Evolutionary conservation across 192 early-diverging fungal species (phyloP).

Genomic region (Dissophora ornata): DNA sequence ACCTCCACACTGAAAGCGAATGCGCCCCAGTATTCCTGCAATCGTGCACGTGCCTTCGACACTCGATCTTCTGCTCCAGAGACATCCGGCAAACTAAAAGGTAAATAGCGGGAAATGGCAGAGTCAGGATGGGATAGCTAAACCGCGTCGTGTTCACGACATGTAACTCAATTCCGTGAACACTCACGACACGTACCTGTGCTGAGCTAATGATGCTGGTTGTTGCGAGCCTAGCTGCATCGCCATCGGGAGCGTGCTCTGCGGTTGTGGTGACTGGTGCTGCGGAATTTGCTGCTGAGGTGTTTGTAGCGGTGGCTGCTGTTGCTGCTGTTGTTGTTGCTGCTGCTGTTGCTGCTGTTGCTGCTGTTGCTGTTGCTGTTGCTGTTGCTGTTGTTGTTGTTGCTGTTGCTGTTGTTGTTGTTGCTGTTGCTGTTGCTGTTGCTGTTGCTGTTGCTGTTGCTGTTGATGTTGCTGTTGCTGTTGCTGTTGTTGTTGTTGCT

Average conservation of each 20-base stretch:
- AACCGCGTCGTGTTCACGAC: not conserved
- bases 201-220: not conserved
- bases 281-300: conserved; percentile 7
- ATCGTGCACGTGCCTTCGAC: conserved; percentile 18
- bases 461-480: not conserved
- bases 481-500: conserved; percentile 6
- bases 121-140: no score
- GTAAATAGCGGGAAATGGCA: not conserved
- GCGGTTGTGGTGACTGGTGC: not conserved
- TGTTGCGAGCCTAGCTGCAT: not conserved
- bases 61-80: conserved; percentile 8
- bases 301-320: not conserved
- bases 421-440: conserved; percentile 8
- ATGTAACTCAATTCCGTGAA: not conserved
- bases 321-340: conserved; percentile 6
- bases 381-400: not conserved
- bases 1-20: conserved; percentile 26
- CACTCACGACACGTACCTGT: not conserved
- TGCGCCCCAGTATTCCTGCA: conserved; percentile 23
- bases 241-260: no score
- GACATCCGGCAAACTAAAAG: not conserved
- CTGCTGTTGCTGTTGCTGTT: conserved; percentile 11
- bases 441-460: conserved; percentile 6
- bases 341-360: conserved; percentile 6
- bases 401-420: not conserved